These are phyloP conservation scores for Xylariales sp. DNA, from an alignment of 2,329 filamentous ascomycete genomes.

Conservation along the genomic window DNA sequence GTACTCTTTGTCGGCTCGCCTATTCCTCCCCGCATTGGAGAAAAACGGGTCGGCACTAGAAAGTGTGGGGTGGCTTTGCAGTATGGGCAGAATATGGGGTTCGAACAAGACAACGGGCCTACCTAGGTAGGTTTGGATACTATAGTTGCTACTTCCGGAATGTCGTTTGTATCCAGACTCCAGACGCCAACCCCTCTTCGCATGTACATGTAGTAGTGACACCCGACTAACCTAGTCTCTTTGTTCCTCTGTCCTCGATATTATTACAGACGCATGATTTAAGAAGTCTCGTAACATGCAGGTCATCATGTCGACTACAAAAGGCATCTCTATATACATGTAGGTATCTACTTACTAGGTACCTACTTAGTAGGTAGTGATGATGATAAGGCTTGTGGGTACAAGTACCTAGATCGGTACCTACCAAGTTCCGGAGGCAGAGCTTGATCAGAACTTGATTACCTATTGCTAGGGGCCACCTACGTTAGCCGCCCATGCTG, in stretches of 20 bases:
- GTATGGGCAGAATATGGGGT: constrained; percentile 8
- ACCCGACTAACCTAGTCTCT: neutral
- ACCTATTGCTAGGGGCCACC: too few species aligned
- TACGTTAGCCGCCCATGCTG: too few species aligned
- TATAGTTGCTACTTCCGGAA: constrained; percentile 6
- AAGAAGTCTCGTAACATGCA: neutral
- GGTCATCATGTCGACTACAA: too few species aligned
- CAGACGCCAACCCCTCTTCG: constrained; percentile 24
- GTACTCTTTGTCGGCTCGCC: neutral
- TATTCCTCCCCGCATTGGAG: constrained; percentile 19
- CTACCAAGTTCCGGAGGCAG: constrained; percentile 7
- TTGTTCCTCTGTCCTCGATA: neutral
- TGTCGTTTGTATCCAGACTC: constrained; percentile 8
- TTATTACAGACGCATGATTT: neutral
- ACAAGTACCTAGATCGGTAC: too few species aligned
- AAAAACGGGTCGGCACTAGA: constrained; percentile 22
- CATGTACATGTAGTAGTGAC: neutral
- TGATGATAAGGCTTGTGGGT: too few species aligned
- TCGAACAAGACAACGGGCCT: constrained; percentile 18
- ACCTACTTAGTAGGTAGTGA: too few species aligned
- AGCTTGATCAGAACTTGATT: too few species aligned
- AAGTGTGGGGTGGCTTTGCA: constrained; percentile 24
- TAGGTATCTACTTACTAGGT: too few species aligned
- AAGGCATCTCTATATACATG: too few species aligned
- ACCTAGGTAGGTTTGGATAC: too few species aligned